These are phyloP conservation scores for Metarhizium humberi DNA, from an alignment of 2,329 filamentous ascomycete genomes.

Conservation along the genomic window DNA sequence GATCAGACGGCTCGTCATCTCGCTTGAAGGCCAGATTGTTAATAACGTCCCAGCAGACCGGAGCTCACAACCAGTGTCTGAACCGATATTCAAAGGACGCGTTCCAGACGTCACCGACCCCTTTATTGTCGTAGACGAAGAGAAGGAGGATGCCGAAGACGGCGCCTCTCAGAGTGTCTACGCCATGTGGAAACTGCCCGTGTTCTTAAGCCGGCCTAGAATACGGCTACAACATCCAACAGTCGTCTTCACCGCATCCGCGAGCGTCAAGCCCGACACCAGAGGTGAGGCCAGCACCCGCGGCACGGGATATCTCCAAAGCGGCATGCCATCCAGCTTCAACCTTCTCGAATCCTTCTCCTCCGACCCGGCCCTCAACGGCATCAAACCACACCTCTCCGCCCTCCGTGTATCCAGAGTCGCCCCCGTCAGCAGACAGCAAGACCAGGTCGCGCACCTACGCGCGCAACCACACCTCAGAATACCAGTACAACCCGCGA, in stretches of 20 bases:
- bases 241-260: constrained; percentile 54
- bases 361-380: constrained; percentile 52
- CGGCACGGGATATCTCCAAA: constrained; percentile 57
- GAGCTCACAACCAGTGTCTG: constrained; percentile 38
- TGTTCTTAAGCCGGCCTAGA: constrained; percentile 49
- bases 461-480: constrained; percentile 53
- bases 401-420: constrained; percentile 67
- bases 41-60: constrained; percentile 44
- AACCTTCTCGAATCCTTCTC: constrained; percentile 71
- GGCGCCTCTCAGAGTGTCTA: constrained; percentile 33
- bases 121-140: constrained; percentile 38
- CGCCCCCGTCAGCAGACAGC: constrained; percentile 53
- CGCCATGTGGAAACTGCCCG: constrained; percentile 50
- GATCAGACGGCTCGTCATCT: constrained; percentile 53
- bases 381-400: constrained; percentile 57
- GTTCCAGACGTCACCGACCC: constrained; percentile 41
- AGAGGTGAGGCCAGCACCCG: constrained; percentile 16
- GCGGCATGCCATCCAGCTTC: constrained; percentile 57
- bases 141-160: constrained; percentile 16
- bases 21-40: constrained; percentile 56
- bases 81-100: constrained; percentile 50
- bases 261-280: constrained; percentile 45
- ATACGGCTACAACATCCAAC: constrained; percentile 58
- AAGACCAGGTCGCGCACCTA: constrained; percentile 54
- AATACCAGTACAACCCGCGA: constrained; percentile 56